phyloP scores from a whole-genome alignment of 768 basidiomycete genomes.

The Boletus subcaerulescens region DNA sequence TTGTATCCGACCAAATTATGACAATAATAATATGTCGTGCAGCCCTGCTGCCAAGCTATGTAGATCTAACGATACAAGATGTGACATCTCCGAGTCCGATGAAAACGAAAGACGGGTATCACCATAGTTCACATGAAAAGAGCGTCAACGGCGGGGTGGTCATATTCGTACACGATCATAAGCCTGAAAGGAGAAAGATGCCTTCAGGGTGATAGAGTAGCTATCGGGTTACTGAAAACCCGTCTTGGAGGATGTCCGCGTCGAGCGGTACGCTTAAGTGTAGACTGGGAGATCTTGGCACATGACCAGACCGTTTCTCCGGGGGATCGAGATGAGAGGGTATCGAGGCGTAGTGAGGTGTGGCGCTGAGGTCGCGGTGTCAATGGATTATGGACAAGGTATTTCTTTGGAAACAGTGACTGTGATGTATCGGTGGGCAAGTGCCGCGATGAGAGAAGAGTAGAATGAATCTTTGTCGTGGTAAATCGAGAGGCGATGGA shows the following conservation, averaged over 20 bases:
- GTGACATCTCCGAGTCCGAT: not conserved
- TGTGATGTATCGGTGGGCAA: conserved; percentile 8
- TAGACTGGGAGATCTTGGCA: conserved; percentile 31
- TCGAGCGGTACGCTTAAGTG: conserved; percentile 27
- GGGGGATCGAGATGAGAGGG: conserved; percentile 1
- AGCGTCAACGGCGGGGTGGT: conserved; percentile 6
- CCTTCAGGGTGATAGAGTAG: conserved; percentile 9
- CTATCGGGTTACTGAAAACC: conserved; percentile 21
- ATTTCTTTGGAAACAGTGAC: conserved; percentile 2
- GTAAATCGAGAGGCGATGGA: conserved; percentile 19
- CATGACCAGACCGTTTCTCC: conserved; percentile 27
- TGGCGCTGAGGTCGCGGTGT: conserved; percentile 12
- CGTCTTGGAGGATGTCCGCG: conserved; percentile 18
- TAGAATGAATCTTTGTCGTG: conserved; percentile 8
- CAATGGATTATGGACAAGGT: conserved; percentile 1
- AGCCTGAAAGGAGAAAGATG: not conserved
- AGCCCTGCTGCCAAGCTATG: conserved; percentile 14
- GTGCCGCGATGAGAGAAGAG: conserved; percentile 2
- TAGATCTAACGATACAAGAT: conserved; percentile 17
- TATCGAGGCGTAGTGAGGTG: conserved; percentile 6
- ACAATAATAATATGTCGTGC: conserved; percentile 3
- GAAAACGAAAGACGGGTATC: conserved; percentile 4
- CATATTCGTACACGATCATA: conserved; percentile 11
- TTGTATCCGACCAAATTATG: conserved; percentile 3
- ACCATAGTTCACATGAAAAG: conserved; percentile 12